Evolutionary conservation across 2,329 filamentous ascomycete species (phyloP).

Genomic region (Coniochaeta sp.): DNA sequence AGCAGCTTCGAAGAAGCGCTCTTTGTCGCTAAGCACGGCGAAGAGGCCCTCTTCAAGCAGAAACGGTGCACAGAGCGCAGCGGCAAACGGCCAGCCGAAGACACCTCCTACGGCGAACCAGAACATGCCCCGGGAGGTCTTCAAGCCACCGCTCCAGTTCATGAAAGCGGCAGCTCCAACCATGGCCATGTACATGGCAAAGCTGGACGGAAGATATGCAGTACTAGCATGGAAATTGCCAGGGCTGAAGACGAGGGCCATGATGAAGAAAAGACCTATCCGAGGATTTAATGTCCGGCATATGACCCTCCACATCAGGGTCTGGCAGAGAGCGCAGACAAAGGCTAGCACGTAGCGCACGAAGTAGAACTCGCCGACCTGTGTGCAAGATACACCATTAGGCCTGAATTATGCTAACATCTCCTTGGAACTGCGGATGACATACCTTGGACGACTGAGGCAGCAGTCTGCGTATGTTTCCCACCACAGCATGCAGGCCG

Average conservation of each 20-base stretch:
- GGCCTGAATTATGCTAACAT: conserved; percentile 4
- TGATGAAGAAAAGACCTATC: conserved; percentile 77
- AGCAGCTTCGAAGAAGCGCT: conserved; percentile 52
- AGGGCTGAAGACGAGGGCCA: conserved; percentile 69
- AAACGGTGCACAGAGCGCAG: conserved; percentile 74
- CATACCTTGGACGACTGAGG: conserved; percentile 52
- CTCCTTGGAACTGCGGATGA: neutral
- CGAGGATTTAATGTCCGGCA: conserved; percentile 70
- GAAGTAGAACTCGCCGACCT: conserved; percentile 76
- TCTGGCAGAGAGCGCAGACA: conserved; percentile 73
- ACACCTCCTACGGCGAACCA: conserved; percentile 84
- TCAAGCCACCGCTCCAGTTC: conserved; percentile 75
- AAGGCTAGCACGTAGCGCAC: conserved; percentile 70
- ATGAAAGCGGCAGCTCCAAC: conserved; percentile 83
- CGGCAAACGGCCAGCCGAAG: conserved; percentile 91
- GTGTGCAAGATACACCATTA: conserved; percentile 4
- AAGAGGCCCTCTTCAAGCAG: conserved; percentile 67
- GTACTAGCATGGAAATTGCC: conserved; percentile 91
- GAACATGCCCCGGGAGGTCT: conserved; percentile 75
- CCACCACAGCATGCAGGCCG: conserved; percentile 66
- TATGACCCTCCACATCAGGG: conserved; percentile 70
- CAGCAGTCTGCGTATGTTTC: conserved; percentile 57
- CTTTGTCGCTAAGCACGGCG: conserved; percentile 42
- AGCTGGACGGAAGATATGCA: conserved; percentile 85
- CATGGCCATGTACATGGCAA: conserved; percentile 92